Evolutionary conservation across 345 rosid genomes (phyloP), one percentile per base, ranked within the genome.

Genomic region (Heritiera littoralis): DNA sequence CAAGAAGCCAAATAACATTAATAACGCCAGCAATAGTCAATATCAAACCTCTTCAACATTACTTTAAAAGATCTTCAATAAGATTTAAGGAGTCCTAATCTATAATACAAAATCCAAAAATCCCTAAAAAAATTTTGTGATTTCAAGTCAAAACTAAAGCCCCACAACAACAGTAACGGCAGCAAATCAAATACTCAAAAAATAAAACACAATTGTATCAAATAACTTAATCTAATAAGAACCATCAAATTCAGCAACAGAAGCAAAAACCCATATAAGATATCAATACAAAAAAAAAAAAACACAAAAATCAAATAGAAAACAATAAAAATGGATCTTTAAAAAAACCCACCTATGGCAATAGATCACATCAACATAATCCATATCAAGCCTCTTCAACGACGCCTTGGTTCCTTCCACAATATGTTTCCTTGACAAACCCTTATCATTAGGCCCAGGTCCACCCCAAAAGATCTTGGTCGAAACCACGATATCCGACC

Each of bases 381-480:
- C 98, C 95, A 90, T 92, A 81, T 96, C 97, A 51, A 96, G 94
- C 59, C 99, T 66, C 82, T 94, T 96, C 70, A 96, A 92, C 38
- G 97, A 94, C 67, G 98, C 86, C 85, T 94, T 91, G 14, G 97
- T 92, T 43, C 99, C 99, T 85, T 96, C 99, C 1, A 96, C 86
- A 38, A 96, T 87, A 86, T 96, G 97, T 82, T 96, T 96, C 77
- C 99, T 82, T 55, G 95, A 92, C 41, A 95, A 84, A 46, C 98
- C 98, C 78, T 92, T 94, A 66, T 96, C 99, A 73, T 96, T 95
- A 41, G 98, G 99, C 55, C 98, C 98, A 10, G 92, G 85, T 6
- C 99, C 99, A 35, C 99, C 99, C 99, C 99, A 94, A 79, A 96
- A 96, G 91, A 94, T 89, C 97, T 96, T 96, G 52, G 98, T 96